Evolutionary conservation across 805 yeast genomes (phyloP).

Genomic region (Starmerella stigmatis): DNA sequence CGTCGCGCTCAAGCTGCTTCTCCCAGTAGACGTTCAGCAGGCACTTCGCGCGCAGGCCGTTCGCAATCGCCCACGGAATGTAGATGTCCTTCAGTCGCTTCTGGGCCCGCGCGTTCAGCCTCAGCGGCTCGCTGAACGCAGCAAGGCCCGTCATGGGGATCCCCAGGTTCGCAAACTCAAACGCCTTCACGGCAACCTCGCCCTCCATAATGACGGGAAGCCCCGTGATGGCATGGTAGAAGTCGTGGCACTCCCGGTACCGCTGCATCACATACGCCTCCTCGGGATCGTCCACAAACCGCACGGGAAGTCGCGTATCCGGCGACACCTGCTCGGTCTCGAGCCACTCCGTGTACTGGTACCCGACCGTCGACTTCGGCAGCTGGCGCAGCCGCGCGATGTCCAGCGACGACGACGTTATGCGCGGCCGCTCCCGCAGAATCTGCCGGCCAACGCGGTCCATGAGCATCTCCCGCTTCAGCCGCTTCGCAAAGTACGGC

Average conservation of each 20-base stretch:
- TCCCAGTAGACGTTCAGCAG: conserved; percentile 92
- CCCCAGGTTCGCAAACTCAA: conserved; percentile 85
- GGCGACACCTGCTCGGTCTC: conserved; percentile 83
- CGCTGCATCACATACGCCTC: conserved; percentile 87
- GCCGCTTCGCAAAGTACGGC: conserved; percentile 47
- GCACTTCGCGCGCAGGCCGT: conserved; percentile 63
- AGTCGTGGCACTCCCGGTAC: conserved; percentile 94
- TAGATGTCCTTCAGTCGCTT: conserved; percentile 53
- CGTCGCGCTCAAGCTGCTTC: conserved; percentile 57
- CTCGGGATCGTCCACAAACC: conserved; percentile 78
- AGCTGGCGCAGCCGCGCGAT: conserved; percentile 47
- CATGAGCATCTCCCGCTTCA: conserved; percentile 64
- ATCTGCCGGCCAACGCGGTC: conserved; percentile 70
- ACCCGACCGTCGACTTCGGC: conserved; percentile 66
- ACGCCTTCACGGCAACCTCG: conserved; percentile 86
- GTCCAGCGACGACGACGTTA: conserved; percentile 61
- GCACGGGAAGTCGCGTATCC: conserved; percentile 82
- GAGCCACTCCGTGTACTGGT: conserved; percentile 71
- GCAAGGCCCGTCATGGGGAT: conserved; percentile 95
- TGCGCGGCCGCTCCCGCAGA: conserved; percentile 68
- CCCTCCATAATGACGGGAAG: conserved; percentile 89
- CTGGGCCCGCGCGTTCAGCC: conserved; percentile 55
- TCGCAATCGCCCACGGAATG: conserved; percentile 76
- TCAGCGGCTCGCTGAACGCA: conserved; percentile 76
- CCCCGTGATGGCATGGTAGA: conserved; percentile 85